Evolutionary conservation across 2,329 filamentous ascomycete species (phyloP), one percentile per base, ranked within the genome.

Genomic region (Magnaporthiopsis rhizophila): DNA sequence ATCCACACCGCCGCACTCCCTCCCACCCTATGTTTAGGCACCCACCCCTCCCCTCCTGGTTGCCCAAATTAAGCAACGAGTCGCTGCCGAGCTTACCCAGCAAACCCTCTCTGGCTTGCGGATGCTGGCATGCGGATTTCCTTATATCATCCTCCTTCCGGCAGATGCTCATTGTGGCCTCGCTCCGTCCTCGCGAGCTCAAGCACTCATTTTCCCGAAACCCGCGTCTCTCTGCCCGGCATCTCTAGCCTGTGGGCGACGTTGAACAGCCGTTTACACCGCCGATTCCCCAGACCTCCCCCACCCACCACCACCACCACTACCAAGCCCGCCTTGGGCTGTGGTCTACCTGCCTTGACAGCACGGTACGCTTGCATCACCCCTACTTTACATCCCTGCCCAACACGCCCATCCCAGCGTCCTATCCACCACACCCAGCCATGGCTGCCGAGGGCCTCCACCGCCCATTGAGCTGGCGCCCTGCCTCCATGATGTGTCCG

Each of bases 81-180:
- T 58, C 26, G 24, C 26, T 58, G 57, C 30, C 57, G 24, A 28
- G 57, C 57, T 58, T 26, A 26, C 13, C 26, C 30, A 28, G 30
- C 57, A 13, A 32, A 7, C 57, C 30, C 18, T 60, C 32, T 60
- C 58, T 38, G 58, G 28, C 32, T 32, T 18, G 21, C 28, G 26
- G 58, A 60, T 60, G 62, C 36, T 38, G 36, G 13, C 57, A 58
- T 53, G 45, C 45, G 45, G 45, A 26, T 58, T 58, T 58, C 57
- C 30, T 58, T 58, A 58, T 28, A 58, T 32, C 26, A 28, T 28
- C 30, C 57, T 28, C 26, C 30, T 24, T 50, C 58, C 62, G 62
- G 62, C 62, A 64, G 26, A 64, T 64, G 61, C 62, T 58, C 30
- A 28, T 58, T 50, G 58, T 58, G 30, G 38, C n/a, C 28, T 58